phyloP scores from a whole-genome alignment of 2,329 filamentous ascomycete genomes.

The Neospermospora avenae region DNA sequence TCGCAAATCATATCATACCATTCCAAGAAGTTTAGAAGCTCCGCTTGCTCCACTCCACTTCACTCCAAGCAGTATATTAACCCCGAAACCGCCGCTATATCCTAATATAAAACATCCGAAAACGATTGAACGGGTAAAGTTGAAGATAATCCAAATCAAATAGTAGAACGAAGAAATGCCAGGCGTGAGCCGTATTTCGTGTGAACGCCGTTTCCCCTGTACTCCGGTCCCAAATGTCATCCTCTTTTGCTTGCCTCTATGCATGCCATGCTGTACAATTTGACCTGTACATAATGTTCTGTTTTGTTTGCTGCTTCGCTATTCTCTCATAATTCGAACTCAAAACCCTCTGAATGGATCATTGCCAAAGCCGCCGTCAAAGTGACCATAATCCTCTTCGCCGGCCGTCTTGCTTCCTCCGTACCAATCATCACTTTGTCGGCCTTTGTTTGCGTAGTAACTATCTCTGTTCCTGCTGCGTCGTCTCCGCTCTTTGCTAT shows the following conservation, averaged over 20 bases:
- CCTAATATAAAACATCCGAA: not conserved
- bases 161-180: not conserved
- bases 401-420: conserved; percentile 44
- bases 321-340: not conserved
- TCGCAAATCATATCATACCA: not conserved
- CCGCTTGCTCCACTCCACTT: not conserved
- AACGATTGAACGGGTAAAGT: not conserved
- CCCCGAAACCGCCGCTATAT: not conserved
- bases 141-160: not conserved
- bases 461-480: conserved; percentile 32
- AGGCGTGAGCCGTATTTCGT: conserved; percentile 3
- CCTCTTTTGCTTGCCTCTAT: not conserved
- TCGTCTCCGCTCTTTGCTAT: conserved; percentile 29
- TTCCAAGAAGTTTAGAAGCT: not conserved
- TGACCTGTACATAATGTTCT: not conserved
- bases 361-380: conserved; percentile 43
- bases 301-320: not conserved
- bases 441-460: conserved; percentile 26
- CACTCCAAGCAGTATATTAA: not conserved
- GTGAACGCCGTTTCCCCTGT: not conserved
- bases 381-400: conserved; percentile 50
- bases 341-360: conserved; percentile 63
- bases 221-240: not conserved
- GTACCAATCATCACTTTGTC: conserved; percentile 48
- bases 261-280: not conserved